These are phyloP conservation scores for Phlebiopsis flavidoalba DNA, from an alignment of 768 basidiomycete genomes.

Conservation along the genomic window DNA sequence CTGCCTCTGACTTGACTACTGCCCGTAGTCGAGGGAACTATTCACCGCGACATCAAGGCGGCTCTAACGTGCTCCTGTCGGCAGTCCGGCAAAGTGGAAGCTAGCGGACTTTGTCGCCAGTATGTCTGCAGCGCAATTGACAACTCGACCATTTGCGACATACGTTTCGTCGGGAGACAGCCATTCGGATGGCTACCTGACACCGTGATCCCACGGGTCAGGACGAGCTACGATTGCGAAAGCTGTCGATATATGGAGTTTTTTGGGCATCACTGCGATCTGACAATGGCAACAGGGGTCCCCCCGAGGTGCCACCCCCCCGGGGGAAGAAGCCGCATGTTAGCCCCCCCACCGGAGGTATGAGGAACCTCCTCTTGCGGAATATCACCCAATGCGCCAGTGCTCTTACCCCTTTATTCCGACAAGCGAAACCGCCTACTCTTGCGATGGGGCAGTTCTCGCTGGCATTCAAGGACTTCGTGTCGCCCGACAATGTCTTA, in stretches of 20 bases:
- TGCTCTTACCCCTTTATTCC: constrained; percentile 97
- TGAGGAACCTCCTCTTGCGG: constrained; percentile 91
- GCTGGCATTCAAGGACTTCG: constrained; percentile 88
- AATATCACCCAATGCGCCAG: constrained; percentile 99
- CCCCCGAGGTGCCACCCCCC: too few species aligned
- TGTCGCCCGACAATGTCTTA: constrained; percentile 81
- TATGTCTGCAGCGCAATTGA: constrained; percentile 96
- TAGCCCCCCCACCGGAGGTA: too few species aligned
- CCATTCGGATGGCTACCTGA: constrained; percentile 99
- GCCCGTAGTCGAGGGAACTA: constrained; percentile 94
- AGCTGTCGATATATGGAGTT: constrained; percentile 97
- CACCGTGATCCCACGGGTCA: constrained; percentile 96
- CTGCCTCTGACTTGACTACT: constrained; percentile 90
- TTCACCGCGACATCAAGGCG: constrained; percentile 98
- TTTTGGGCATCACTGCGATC: constrained; percentile 97
- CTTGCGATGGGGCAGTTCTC: constrained; percentile 80
- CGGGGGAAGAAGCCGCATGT: too few species aligned
- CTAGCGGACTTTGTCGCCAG: constrained; percentile 98
- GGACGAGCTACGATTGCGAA: constrained; percentile 93
- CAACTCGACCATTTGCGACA: constrained; percentile 90
- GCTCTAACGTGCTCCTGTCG: constrained; percentile 91
- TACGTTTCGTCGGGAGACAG: constrained; percentile 96
- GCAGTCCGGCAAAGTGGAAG: constrained; percentile 91
- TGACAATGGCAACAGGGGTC: constrained; percentile 98
- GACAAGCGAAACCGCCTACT: constrained; percentile 88